Conservation (phyloP, 352 stramenopile species). For the Phytophthora constricta region DNA sequence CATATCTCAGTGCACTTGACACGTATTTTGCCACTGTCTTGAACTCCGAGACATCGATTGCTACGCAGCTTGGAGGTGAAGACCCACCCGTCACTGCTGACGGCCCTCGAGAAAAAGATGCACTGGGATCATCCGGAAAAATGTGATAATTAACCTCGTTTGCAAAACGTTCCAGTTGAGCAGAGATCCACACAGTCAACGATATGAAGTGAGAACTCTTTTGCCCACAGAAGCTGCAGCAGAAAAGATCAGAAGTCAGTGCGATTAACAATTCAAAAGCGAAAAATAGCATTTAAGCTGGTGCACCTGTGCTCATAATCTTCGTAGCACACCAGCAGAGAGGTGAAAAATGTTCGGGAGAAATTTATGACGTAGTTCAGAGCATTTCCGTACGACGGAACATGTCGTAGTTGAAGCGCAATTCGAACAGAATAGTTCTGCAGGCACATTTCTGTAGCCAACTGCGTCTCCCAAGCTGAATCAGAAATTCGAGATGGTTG, state of each 20-base stretch:
- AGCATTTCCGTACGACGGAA: conserved; percentile 74
- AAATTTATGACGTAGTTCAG: conserved; percentile 87
- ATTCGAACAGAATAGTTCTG: conserved; percentile 86
- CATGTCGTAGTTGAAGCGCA: conserved; percentile 72
- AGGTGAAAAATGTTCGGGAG: conserved; percentile 87
- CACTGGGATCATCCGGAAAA: conserved; percentile 60
- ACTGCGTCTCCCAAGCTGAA: conserved; percentile 70
- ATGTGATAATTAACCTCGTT: conserved; percentile 78
- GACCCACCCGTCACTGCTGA: conserved; percentile 14
- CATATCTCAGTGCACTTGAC: conserved; percentile 73
- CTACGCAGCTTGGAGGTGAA: conserved; percentile 35
- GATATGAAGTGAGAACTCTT: conserved; percentile 79
- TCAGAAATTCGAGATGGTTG: conserved; percentile 75
- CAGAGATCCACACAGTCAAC: conserved; percentile 84
- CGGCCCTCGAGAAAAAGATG: conserved; percentile 28
- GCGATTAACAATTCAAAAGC: not conserved
- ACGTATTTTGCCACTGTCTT: conserved; percentile 82
- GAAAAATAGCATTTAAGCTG: not conserved
- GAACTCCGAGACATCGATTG: conserved; percentile 77
- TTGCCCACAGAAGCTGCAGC: conserved; percentile 70
- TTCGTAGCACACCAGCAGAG: conserved; percentile 82
- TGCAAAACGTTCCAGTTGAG: conserved; percentile 79
- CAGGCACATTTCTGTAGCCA: conserved; percentile 84
- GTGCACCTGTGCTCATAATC: conserved; percentile 76
- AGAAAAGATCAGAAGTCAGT: conserved; percentile 14